phyloP scores from a whole-genome alignment of 1,139 yeast species.

The Kurtzmaniella quercitrusa region DNA sequence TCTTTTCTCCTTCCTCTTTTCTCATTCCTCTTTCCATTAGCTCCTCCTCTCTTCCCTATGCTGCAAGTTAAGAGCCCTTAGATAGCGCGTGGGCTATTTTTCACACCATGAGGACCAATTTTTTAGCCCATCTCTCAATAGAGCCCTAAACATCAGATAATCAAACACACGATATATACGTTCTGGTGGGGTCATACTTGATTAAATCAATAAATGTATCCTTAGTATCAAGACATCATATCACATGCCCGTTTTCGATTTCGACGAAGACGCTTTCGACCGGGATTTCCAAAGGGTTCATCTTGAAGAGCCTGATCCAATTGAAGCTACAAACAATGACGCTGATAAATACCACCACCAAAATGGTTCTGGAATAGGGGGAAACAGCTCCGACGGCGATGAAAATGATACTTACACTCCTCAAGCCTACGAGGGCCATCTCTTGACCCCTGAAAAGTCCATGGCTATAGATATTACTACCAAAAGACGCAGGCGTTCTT shows the following conservation, averaged over 20 bases:
- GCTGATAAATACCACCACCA: no score
- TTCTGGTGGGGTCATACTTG: no score
- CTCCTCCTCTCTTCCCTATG: no score
- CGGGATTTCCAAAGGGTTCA: conserved; percentile 3
- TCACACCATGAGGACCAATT: no score
- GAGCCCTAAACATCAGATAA: no score
- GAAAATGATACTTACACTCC: conserved; percentile 3
- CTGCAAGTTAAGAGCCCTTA: no score
- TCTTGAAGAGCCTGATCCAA: conserved; percentile 2
- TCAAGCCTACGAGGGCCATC: not conserved
- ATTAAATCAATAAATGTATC: no score
- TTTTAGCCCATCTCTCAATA: no score
- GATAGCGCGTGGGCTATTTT: no score
- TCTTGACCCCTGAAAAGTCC: not conserved
- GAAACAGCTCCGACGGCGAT: conserved; percentile 7
- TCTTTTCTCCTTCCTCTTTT: no score
- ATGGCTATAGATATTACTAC: not conserved
- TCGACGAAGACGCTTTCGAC: conserved; percentile 18
- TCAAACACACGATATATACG: no score
- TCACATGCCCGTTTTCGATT: conserved; percentile 13
- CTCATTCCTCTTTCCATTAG: no score
- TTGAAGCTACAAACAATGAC: not conserved
- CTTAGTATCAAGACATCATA: not conserved
- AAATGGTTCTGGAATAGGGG: conserved; percentile 3
- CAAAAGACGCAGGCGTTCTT: conserved; percentile 16